Conservation (phyloP, 371 early-diverging fungal species). For the Actinomucor elegans region DNA sequence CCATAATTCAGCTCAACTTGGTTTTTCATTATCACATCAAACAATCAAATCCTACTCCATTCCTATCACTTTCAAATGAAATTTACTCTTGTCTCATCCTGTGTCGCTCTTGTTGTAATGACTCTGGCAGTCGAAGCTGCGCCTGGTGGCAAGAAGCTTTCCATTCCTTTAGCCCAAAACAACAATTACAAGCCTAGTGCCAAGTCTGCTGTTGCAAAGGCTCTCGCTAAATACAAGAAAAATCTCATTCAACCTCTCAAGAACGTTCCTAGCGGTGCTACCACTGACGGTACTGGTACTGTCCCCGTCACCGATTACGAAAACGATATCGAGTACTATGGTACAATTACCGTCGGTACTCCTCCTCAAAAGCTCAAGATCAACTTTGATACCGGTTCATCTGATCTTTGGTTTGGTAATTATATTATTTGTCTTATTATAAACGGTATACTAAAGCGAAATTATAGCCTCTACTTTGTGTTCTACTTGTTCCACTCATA, state of each 20-base stretch:
- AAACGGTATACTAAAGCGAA: too few relatives aligned
- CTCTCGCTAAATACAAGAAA: slow-evolving; percentile 20
- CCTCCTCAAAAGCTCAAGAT: slow-evolving; percentile 67
- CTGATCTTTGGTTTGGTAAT: slow-evolving; percentile 63
- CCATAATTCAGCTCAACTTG: neutral
- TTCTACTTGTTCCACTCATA: slow-evolving; percentile 35
- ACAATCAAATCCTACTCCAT: neutral
- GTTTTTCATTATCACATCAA: neutral
- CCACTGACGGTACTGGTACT: neutral
- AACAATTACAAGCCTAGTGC: slow-evolving; percentile 18
- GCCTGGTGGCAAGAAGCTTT: slow-evolving; percentile 9
- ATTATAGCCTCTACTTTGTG: slow-evolving; percentile 34
- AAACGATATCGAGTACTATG: slow-evolving; percentile 52
- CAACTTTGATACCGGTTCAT: slow-evolving; percentile 77
- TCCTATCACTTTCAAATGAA: slow-evolving; percentile 10
- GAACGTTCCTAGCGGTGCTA: neutral
- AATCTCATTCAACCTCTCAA: neutral
- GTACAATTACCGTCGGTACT: slow-evolving; percentile 61
- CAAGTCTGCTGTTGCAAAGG: slow-evolving; percentile 14
- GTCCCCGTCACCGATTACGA: slow-evolving; percentile 25
- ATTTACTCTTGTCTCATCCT: slow-evolving; percentile 17
- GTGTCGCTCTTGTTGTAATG: slow-evolving; percentile 9
- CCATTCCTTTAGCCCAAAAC: slow-evolving; percentile 20
- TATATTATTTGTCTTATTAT: too few relatives aligned
- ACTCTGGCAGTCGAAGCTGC: slow-evolving; percentile 19